These are phyloP conservation scores for Pseudohyphozyma bogoriensis DNA, from an alignment of 768 basidiomycete genomes.

Conservation along the genomic window DNA sequence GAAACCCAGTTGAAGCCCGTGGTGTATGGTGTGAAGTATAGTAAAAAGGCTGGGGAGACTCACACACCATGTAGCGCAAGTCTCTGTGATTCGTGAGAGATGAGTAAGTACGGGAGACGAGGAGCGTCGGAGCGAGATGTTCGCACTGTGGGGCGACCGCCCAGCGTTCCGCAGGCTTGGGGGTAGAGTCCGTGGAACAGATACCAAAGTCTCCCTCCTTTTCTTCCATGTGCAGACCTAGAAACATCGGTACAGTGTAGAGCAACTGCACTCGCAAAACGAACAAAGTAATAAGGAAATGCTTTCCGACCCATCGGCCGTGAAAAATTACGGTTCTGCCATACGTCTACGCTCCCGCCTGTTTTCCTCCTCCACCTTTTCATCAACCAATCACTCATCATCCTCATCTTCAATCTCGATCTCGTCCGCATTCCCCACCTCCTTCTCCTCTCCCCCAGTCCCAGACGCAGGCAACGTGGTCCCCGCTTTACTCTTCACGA, in stretches of 20 bases:
- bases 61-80: neutral
- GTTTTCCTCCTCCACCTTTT: neutral
- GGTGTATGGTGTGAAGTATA: too few relatives aligned
- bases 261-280: neutral
- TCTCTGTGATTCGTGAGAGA: neutral
- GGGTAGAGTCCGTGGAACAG: neutral
- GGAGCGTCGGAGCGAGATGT: too few relatives aligned
- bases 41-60: neutral
- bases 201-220: neutral
- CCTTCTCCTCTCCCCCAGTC: neutral
- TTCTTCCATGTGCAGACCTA: neutral
- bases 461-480: conserved; percentile 10
- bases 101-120: too few relatives aligned
- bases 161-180: too few relatives aligned
- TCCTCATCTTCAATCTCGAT: conserved; percentile 67
- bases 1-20: too few relatives aligned
- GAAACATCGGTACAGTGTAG: too few relatives aligned
- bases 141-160: too few relatives aligned
- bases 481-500: conserved; percentile 44
- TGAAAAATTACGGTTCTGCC: too few relatives aligned
- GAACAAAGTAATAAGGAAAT: too few relatives aligned
- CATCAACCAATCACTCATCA: neutral
- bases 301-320: too few relatives aligned
- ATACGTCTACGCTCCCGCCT: too few relatives aligned
- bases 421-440: conserved; percentile 61